Evolutionary conservation across 306 rosid species (phyloP), one percentile per base, ranked within the genome.

Genomic region (Cucurbita maxima): DNA sequence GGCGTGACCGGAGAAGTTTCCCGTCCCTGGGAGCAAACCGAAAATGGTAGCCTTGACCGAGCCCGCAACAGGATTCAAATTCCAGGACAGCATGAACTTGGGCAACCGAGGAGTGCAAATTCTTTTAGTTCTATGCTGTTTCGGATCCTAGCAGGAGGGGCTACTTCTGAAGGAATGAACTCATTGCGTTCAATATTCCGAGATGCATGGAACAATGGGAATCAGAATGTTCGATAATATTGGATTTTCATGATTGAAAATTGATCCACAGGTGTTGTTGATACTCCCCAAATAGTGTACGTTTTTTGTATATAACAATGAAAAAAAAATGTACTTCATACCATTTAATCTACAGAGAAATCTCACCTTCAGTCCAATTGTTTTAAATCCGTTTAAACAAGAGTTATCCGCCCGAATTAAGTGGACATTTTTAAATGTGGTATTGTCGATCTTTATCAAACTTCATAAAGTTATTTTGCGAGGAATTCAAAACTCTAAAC

Each of bases 131-230:
- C 99, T 69, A 81, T 95, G 82, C 78, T 94, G 78, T 58, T 95
- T 76, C 85, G 96, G 96, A 89, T 95, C 79, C 80, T 95, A 73
- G 97, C 96, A 73, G 97, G 97, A 73, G 97, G 97, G 47, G 98
- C 90, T 74, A 83, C 99, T 63, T 85, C 96, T 9, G 96, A 95
- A 86, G 91, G 97, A 77, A 88, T 82, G 51, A 95, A 84, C 89
- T 88, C 97, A 0, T 83, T 94, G 63, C 86, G 88, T 66, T 91
- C 99, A 61, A 86, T 95, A 84, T 89, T 95, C 87, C 87, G 99
- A 85, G 96, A 94, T 79, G 85, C 75, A 76, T 84, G 99, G 80
- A 97, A 86, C 52, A 96, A 51, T 30, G 84, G 71, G 76, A 82
- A 61, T 78, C 84, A 82, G 79, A 81, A 81, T 55, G 68, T 55